phyloP scores from a whole-genome alignment of 2,329 filamentous ascomycete genomes.

The Cladosporium sp. region DNA sequence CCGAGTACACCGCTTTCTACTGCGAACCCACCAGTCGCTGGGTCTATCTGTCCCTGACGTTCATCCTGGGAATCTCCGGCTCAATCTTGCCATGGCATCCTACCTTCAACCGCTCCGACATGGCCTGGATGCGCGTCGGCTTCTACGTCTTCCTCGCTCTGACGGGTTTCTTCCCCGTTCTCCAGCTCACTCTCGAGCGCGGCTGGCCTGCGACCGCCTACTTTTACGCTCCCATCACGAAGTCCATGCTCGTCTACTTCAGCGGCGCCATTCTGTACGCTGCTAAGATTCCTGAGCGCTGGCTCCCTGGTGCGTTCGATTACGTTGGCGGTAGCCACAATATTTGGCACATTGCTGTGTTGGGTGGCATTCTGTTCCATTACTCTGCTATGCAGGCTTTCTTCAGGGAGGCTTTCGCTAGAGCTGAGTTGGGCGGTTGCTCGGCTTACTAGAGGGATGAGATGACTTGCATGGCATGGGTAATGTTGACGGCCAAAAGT shows the following conservation, averaged over 20 bases:
- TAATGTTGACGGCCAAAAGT: background rate
- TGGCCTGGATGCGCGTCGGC: slow-evolving; percentile 86
- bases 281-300: slow-evolving; percentile 86
- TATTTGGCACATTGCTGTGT: slow-evolving; percentile 91
- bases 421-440: slow-evolving; percentile 27
- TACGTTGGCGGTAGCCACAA: slow-evolving; percentile 96
- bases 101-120: slow-evolving; percentile 84
- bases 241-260: slow-evolving; percentile 83
- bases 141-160: slow-evolving; percentile 86
- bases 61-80: slow-evolving; percentile 75
- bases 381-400: slow-evolving; percentile 95
- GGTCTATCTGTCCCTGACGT: slow-evolving; percentile 79
- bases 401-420: slow-evolving; percentile 58
- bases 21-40: slow-evolving; percentile 86
- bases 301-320: slow-evolving; percentile 89
- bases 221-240: slow-evolving; percentile 84
- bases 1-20: slow-evolving; percentile 98
- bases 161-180: slow-evolving; percentile 83
- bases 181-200: slow-evolving; percentile 75
- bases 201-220: slow-evolving; percentile 76
- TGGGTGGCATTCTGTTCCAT: slow-evolving; percentile 95
- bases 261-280: slow-evolving; percentile 82
- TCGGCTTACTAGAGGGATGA: slow-evolving; percentile 23
- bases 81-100: slow-evolving; percentile 95
- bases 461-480: background rate